Conservation (phyloP, 306 rosid species). For the Cicer bijugum region DNA sequence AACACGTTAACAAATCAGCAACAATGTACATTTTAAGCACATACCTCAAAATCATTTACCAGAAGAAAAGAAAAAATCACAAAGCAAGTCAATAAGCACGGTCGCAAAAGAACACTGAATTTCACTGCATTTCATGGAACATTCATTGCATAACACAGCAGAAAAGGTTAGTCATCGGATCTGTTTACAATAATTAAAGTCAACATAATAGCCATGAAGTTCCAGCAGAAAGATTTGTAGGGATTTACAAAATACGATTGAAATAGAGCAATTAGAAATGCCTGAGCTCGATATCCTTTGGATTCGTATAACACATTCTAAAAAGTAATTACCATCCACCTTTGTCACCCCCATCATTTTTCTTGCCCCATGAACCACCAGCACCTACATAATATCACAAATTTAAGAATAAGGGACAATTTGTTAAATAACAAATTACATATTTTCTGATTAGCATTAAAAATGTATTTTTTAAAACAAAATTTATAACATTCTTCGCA, state of each 20-base stretch:
- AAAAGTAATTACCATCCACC: constrained; percentile 60
- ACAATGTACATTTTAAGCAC: not conserved
- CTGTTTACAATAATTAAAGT: not conserved
- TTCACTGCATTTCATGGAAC: not conserved
- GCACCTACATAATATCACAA: constrained; percentile 41
- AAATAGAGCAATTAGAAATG: constrained; percentile 26
- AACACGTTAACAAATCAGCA: constrained; percentile 15
- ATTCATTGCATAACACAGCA: constrained; percentile 25
- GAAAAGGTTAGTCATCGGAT: constrained; percentile 18
- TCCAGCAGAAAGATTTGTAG: constrained; percentile 15
- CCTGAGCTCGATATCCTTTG: not conserved
- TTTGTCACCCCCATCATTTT: constrained; percentile 43
- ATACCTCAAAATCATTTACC: not conserved
- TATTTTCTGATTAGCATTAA: not conserved
- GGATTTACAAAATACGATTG: constrained; percentile 19
- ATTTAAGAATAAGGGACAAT: constrained; percentile 30
- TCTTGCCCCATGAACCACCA: constrained; percentile 59
- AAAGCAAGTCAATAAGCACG: not conserved
- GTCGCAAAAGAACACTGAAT: not conserved
- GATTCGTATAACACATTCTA: constrained; percentile 4
- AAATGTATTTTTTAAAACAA: not conserved
- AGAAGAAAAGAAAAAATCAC: no score
- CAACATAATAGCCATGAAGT: constrained; percentile 11
- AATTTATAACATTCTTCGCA: not conserved
- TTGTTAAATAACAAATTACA: not conserved